These are phyloP conservation scores for Nevesoporus exiguus DNA, from an alignment of 768 basidiomycete species.

Conservation along the genomic window DNA sequence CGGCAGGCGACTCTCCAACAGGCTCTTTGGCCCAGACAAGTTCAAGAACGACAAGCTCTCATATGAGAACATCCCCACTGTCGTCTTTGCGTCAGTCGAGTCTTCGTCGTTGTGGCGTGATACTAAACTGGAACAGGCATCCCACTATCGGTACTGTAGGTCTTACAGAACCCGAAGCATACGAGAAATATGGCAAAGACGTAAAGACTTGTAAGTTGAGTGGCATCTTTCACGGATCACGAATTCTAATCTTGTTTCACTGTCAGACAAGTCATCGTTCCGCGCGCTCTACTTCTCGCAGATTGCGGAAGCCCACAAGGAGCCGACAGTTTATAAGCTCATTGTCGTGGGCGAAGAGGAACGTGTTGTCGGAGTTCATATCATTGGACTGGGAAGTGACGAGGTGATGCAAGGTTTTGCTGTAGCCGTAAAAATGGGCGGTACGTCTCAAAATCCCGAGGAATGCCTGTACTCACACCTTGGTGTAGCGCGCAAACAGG, in stretches of 20 bases:
- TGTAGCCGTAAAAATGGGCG: conserved; percentile 97
- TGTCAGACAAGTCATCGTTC: conserved; percentile 73
- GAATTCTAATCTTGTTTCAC: neutral
- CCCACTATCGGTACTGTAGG: conserved; percentile 96
- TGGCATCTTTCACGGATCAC: neutral
- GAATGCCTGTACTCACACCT: conserved; percentile 4
- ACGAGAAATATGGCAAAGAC: conserved; percentile 79
- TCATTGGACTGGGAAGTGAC: conserved; percentile 89
- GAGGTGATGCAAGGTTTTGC: conserved; percentile 95
- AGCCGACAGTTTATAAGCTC: conserved; percentile 93
- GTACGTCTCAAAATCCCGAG: conserved; percentile 28
- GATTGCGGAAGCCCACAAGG: conserved; percentile 86
- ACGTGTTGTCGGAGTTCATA: conserved; percentile 93
- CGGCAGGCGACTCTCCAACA: conserved; percentile 82
- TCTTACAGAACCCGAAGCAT: conserved; percentile 88
- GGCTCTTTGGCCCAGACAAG: conserved; percentile 83
- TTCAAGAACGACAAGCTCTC: conserved; percentile 84
- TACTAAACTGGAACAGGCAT: conserved; percentile 51
- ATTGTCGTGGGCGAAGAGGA: conserved; percentile 85
- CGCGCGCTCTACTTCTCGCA: conserved; percentile 89
- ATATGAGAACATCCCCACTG: conserved; percentile 90
- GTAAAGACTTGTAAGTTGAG: conserved; percentile 82
- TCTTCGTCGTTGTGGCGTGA: conserved; percentile 1
- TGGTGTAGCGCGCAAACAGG: conserved; percentile 62
- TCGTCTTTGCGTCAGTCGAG: conserved; percentile 87